phyloP scores from a whole-genome alignment of 2,329 filamentous ascomycete species.

The Apiospora malaysiana region DNA sequence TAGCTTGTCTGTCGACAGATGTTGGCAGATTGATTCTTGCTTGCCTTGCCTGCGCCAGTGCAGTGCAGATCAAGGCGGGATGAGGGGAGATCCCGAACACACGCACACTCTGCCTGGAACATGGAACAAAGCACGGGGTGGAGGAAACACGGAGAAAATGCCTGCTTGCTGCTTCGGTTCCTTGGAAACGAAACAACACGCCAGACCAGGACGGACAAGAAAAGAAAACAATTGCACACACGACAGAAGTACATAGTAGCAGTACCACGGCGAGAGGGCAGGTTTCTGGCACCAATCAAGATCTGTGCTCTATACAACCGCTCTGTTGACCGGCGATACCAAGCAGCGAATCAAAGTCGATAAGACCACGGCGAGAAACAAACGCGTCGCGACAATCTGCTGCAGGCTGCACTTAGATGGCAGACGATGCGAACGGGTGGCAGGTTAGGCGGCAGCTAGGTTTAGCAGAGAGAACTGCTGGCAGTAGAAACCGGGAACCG shows the following conservation, averaged over 20 bases:
- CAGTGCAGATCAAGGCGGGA: constrained; percentile 10
- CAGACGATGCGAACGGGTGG: neutral
- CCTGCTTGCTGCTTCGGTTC: neutral
- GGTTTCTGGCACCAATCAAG: neutral
- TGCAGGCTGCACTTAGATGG: neutral
- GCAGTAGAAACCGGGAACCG: neutral
- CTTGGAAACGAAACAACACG: constrained; percentile 17
- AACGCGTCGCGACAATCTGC: constrained; percentile 1
- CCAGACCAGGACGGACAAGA: neutral
- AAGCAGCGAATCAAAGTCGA: neutral
- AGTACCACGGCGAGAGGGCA: neutral
- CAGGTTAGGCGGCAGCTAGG: neutral
- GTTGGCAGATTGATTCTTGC: neutral
- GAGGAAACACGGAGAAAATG: constrained; percentile 8
- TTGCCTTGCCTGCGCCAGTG: neutral
- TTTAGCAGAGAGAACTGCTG: neutral
- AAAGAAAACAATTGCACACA: neutral
- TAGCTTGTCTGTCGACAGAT: neutral
- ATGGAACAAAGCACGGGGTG: neutral
- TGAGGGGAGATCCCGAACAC: neutral
- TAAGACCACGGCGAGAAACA: neutral
- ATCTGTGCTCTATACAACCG: neutral
- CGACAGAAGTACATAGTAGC: neutral
- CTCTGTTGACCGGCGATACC: neutral
- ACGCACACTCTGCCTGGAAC: neutral